phyloP scores from a whole-genome alignment of 129 eudicot genomes.

The Flaveria brownii region DNA sequence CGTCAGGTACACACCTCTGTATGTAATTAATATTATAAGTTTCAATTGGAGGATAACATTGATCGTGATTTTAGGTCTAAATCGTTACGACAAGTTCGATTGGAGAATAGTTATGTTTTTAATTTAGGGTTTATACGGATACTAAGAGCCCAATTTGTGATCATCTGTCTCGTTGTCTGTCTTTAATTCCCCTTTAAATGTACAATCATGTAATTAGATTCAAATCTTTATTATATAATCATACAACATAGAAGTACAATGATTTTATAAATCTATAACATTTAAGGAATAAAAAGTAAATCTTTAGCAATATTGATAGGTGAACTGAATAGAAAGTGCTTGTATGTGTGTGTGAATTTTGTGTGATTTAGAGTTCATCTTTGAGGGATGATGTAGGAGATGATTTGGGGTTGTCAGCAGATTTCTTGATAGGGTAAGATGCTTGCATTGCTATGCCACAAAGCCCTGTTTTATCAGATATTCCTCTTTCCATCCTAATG shows the following conservation, averaged over 20 bases:
- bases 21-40: not conserved
- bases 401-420: constrained; percentile 35
- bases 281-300: constrained; percentile 10
- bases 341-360: constrained; percentile 1
- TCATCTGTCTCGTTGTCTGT: too few species aligned
- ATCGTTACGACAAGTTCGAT: constrained; percentile 2
- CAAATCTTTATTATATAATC: constrained; percentile 38
- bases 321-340: not conserved
- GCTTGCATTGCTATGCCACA: constrained; percentile 63
- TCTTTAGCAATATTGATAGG: constrained; percentile 13
- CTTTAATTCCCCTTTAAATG: too few species aligned
- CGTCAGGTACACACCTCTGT: constrained; percentile 61
- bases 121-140: not conserved
- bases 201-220: too few species aligned
- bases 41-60: not conserved
- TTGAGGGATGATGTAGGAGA: constrained; percentile 29
- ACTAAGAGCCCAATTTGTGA: not conserved
- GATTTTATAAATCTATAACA: constrained; percentile 11
- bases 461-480: constrained; percentile 42
- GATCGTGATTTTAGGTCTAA: not conserved
- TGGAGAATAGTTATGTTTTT: not conserved
- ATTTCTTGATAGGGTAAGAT: constrained; percentile 50
- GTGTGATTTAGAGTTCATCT: constrained; percentile 51
- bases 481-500: constrained; percentile 54
- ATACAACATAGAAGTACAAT: constrained; percentile 21